Evolutionary conservation across 139 green algal species (phyloP).

Genomic region (Edaphochlamys debaryana): DNA sequence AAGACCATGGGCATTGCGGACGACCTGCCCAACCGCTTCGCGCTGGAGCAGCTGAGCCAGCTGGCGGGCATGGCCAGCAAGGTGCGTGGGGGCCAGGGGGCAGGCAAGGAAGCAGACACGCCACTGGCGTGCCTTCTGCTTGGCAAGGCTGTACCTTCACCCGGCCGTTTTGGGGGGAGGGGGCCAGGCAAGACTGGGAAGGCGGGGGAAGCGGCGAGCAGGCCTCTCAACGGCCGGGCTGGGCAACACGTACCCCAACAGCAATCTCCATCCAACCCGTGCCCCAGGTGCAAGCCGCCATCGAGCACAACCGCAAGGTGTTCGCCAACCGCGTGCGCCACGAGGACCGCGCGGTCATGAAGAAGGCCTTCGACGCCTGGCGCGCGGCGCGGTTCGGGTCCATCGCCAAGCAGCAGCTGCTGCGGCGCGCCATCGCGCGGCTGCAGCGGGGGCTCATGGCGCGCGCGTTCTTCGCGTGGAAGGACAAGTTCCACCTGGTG

Average conservation of each 20-base stretch:
- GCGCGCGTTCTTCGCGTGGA: constrained; percentile 75
- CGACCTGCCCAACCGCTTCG: constrained; percentile 80
- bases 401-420: constrained; percentile 64
- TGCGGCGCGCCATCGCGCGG: constrained; percentile 56
- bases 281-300: constrained; percentile 77
- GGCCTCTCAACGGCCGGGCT: too few relatives aligned
- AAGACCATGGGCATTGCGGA: constrained; percentile 71
- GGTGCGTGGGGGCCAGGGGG: constrained; percentile 41
- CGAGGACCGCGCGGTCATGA: constrained; percentile 52
- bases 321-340: constrained; percentile 71
- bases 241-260: too few relatives aligned
- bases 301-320: constrained; percentile 82
- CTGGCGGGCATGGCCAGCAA: constrained; percentile 87
- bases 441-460: constrained; percentile 55
- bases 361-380: constrained; percentile 67
- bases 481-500: constrained; percentile 68
- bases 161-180: too few relatives aligned
- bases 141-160: too few relatives aligned
- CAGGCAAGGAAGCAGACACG: not conserved
- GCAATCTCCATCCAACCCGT: too few relatives aligned
- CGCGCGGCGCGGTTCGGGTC: constrained; percentile 44
- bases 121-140: too few relatives aligned
- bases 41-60: constrained; percentile 80
- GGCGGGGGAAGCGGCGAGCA: too few relatives aligned
- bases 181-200: too few relatives aligned